A percentile compares a stretch with the other conserved stretches of the same genome.
phyloP scores from a whole-genome alignment of 345 rosid genomes.

The Moricandia arvensis region DNA sequence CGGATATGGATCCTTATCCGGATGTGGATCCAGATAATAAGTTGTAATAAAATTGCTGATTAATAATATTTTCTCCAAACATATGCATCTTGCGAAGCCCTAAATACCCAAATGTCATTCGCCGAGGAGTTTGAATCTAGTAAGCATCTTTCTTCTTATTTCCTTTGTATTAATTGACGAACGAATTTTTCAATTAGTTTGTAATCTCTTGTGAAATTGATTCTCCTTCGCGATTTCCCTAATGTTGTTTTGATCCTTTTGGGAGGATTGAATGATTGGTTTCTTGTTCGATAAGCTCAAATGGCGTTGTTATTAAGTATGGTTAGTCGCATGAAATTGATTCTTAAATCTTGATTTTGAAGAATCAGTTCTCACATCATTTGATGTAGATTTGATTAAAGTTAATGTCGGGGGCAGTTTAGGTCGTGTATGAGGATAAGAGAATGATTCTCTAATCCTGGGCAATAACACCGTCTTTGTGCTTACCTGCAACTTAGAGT shows the following conservation, averaged over 20 bases:
- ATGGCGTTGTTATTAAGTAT: background rate
- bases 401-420: background rate
- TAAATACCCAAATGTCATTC: conserved; percentile 36
- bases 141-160: conserved; percentile 25
- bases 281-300: background rate
- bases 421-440: background rate
- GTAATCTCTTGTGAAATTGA: background rate
- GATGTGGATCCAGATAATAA: no score
- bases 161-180: background rate
- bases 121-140: conserved; percentile 43
- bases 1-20: no score
- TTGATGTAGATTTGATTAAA: background rate
- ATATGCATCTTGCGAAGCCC: background rate
- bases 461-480: background rate
- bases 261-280: background rate
- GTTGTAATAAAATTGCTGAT: no score
- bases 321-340: background rate
- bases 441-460: background rate
- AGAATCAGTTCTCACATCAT: background rate
- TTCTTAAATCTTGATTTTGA: background rate
- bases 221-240: background rate
- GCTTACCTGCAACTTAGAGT: background rate
- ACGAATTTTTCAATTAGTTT: background rate
- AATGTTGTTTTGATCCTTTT: background rate
- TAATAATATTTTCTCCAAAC: background rate